Base-by-base conservation (phyloP, 2,329 filamentous ascomycete species). In the Dothideomycetes sp. region DNA sequence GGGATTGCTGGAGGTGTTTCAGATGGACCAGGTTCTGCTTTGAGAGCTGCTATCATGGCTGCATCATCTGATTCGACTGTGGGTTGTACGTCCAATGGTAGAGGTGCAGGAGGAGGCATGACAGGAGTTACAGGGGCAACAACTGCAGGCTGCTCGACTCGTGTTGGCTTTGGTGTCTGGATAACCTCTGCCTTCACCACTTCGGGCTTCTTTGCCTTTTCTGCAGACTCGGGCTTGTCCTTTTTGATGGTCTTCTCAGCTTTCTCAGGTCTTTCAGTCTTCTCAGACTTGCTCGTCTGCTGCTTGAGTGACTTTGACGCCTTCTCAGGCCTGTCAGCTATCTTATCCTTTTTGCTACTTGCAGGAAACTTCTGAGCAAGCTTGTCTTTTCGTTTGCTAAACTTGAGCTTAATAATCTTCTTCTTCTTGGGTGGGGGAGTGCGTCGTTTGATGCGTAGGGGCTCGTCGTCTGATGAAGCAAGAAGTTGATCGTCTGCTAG, bases 401-500 rank as follows among this genome's bases (percentile, higher is more conserved):
- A 34, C 38, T 57, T 60, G 31, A 49, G 44, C 45, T 60, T 59
- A 34, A 44, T 31, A 4, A 40, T 41, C 31, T 14, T 44, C 31
- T 31, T 38, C 43, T 41, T 44, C 38, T 37, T 41, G 39, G 11
- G 36, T 34, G 22, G 12, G 22, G 12, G 7, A 18, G 34, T 15
- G 4, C 31, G 31, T 14, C 45, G 33, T 40, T 49, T 51, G 24
- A 50, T 43, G 16, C 42, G 34, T 4, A 44, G 31, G 10, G 42
- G 37, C 30, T 37, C 32, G 12, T 44, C 42, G 12, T 39, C 34
- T 5, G 38, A 39, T 11, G 45, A 47, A 3, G 35, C 7, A 39
- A 58, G 58, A 38, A 63, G 62, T 5, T 72, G 76, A 2, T 71
- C 75, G 44, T 75, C 73, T 7, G 37, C 42, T 22, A 45, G 29